phyloP scores from a whole-genome alignment of 768 basidiomycete species.

The Gymnopilus dilepis region DNA sequence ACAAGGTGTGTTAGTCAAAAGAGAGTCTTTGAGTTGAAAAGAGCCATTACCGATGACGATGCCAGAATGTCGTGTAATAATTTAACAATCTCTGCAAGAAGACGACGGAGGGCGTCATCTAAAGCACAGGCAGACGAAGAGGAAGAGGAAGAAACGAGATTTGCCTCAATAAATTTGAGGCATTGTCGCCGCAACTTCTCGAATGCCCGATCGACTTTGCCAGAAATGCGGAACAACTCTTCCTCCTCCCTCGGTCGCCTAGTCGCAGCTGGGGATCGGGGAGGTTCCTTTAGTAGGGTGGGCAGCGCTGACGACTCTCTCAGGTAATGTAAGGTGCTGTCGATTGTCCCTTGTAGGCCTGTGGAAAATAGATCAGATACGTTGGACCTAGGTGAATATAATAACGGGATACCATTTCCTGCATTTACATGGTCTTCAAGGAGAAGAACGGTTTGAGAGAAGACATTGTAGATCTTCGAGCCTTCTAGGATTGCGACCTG shows the following conservation, averaged over 20 bases:
- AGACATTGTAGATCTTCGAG: constrained; percentile 38
- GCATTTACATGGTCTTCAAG: constrained; percentile 15
- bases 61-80: constrained; percentile 9
- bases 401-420: constrained; percentile 11
- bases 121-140: neutral
- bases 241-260: constrained; percentile 29
- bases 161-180: constrained; percentile 50
- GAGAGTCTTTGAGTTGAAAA: neutral
- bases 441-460: constrained; percentile 49
- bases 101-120: constrained; percentile 7
- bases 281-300: constrained; percentile 16
- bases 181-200: constrained; percentile 62
- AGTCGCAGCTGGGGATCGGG: neutral
- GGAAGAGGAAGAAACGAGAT: constrained; percentile 7
- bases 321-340: constrained; percentile 13
- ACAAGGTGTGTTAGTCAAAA: neutral
- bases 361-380: neutral
- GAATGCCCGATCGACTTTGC: constrained; percentile 64
- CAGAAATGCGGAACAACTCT: constrained; percentile 43
- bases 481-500: constrained; percentile 36
- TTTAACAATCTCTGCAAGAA: constrained; percentile 15
- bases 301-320: constrained; percentile 5
- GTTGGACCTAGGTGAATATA: neutral
- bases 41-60: constrained; percentile 12
- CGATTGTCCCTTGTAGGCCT: constrained; percentile 11